Evolutionary conservation across 1,139 yeast species (phyloP), one percentile per base, ranked within the genome.

Genomic region (Meyerozyma elateridarum): DNA sequence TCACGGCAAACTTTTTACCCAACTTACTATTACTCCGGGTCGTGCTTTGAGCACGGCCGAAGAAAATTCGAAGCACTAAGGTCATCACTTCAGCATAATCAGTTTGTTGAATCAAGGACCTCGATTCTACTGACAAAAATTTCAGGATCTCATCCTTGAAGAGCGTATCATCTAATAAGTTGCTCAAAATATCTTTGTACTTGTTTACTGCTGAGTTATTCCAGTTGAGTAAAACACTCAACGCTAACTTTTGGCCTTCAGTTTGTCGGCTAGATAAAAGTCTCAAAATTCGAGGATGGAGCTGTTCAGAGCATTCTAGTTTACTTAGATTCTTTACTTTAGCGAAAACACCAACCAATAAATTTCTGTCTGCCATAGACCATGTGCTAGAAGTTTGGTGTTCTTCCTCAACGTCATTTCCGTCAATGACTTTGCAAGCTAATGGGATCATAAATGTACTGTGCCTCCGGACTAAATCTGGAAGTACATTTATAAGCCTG

Each of bases 71-170:
- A 30, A 89, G 57, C 4, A 88, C 72, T 29, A 85, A 53, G 1
- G 94, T 93, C 73, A 88, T 73, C 5, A 91, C 66, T 0, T 43
- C 54, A 1, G 55, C 61, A 14, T 72, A 62, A 50, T 89, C 96
- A 6, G 64, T 66, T 9, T 64, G 67, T 42, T 83, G 88, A 32
- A 88, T 67, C 2, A 61, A 57, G 3, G 74, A 61, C 6, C 68
- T 68, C n/a, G 72, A 64, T n/a, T 70, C 76, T 20, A 44, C 42
- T 5, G 73, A 61, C 22, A 85, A 61, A 29, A 91, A 69, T 21
- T 72, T 74, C 20, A 85, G 64, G 21, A 89, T 61, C 54, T 89
- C 96, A 54, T 93, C 98, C 38, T 87, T 76, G 59, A 87, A 89
- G 15, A 81, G 64, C 2, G 85, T 74, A 41, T 88, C 95, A 51